Base-by-base conservation (phyloP, 345 rosid species). In the Pistacia vera region DNA sequence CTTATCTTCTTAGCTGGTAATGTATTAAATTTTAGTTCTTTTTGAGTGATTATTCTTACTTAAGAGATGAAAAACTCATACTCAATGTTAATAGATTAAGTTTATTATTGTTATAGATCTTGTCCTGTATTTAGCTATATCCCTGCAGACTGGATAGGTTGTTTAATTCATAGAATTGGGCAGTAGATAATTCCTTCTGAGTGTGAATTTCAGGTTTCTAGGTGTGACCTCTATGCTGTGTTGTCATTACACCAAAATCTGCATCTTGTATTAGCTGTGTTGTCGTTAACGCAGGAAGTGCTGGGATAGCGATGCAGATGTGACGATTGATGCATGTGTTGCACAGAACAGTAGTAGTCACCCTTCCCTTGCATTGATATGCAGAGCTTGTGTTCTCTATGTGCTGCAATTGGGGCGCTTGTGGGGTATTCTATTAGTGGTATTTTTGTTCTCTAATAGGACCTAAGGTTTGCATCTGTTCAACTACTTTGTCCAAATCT, bases 291-390 rank as follows among this genome's bases (percentile, higher is more conserved):
- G 83, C 88, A 44, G 83, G 89, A 81, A 94, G 97, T 87, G 88
- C 94, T 63, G 88, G 91, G 66, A 25, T 86, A 70, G 98, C 99
- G 0, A 89, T 97, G 94, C 97, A 7, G 99, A 97, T 66, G 99
- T 97, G 20, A 97, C 99, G 0, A 86, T 97, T 10, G 98, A 94
- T 83, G 99, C 99, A 70, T 94, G 98, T 75, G 93, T 89, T 28
- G 99, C 95, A 3, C 89, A 97, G 80, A 90, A 94, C 74, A 97
- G 97, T 38, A 97, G 85, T 18, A 80, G 68, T 46, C 93, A 83
- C 48, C 98, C 91, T 80, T 77, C 89, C 60, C 91, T 94, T 71
- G 97, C 97, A 0, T 85, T 46, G 98, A 97, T 75, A 87, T 97
- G 98, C 97, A 94, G 85, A 97, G 99, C 77, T 79, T 97, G 73